phyloP scores from a whole-genome alignment of 2,329 filamentous ascomycete species.

The Coniochaeta hoffmannii region DNA sequence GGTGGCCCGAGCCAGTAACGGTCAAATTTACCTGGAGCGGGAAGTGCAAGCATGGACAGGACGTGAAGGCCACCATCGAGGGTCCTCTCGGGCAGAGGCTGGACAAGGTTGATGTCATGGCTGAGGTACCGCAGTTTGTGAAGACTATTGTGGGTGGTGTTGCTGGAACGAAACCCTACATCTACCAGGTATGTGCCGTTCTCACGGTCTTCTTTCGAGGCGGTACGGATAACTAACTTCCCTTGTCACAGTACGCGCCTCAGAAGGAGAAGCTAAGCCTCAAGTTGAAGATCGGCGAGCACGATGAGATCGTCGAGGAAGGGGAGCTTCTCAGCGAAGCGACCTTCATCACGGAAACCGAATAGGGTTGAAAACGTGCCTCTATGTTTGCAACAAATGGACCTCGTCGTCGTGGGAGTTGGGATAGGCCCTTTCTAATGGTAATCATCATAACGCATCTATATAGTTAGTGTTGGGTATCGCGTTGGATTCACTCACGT shows the following conservation, averaged over 20 bases:
- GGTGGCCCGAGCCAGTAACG: conserved; percentile 80
- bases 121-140: conserved; percentile 89
- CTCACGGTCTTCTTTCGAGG: not conserved
- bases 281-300: conserved; percentile 76
- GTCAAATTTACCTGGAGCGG: conserved; percentile 74
- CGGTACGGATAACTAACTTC: conserved; percentile 13
- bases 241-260: conserved; percentile 64
- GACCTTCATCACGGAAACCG: conserved; percentile 84
- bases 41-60: conserved; percentile 67
- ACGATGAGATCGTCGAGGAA: conserved; percentile 65
- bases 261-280: conserved; percentile 56
- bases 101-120: conserved; percentile 92
- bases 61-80: conserved; percentile 62
- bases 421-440: not conserved
- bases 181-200: conserved; percentile 69
- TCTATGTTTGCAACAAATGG: not conserved
- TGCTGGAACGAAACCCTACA: conserved; percentile 91
- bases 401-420: conserved; percentile 1
- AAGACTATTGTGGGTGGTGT: conserved; percentile 87
- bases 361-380: conserved; percentile 16
- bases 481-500: not conserved
- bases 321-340: conserved; percentile 81
- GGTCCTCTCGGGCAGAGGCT: conserved; percentile 60
- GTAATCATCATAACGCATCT: not conserved
- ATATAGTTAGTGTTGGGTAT: not conserved